Percentiles rank a stretch among this genome's conserved stretches.
These are phyloP conservation scores for Euptelea pleiosperma DNA, from an alignment of 164 flowering plant species.

Conservation along the genomic window DNA sequence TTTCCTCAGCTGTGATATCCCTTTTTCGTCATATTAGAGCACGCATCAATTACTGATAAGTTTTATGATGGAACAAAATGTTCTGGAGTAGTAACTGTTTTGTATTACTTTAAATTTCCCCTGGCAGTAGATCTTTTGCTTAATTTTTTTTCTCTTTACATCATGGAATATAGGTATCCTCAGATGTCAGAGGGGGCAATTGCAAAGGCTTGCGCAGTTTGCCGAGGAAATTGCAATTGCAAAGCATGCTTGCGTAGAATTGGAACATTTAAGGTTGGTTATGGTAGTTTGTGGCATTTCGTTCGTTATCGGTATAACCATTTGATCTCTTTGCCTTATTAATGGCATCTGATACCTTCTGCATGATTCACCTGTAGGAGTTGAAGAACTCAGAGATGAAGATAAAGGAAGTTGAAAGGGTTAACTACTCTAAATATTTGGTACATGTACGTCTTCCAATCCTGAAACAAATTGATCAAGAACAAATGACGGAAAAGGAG, in stretches of 20 bases:
- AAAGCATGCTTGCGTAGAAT: constrained; percentile 45
- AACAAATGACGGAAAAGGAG: constrained; percentile 42
- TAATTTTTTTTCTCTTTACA: neutral
- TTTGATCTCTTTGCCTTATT: neutral
- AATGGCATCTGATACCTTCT: neutral
- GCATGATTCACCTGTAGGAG: constrained; percentile 11
- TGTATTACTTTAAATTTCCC: no score
- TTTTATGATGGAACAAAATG: neutral
- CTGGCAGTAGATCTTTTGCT: no score
- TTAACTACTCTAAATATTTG: constrained; percentile 30
- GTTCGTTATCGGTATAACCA: neutral
- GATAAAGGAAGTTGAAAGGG: constrained; percentile 17
- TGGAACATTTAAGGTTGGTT: constrained; percentile 20
- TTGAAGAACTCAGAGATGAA: constrained; percentile 3
- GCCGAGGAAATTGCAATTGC: constrained; percentile 40
- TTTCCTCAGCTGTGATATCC: no score
- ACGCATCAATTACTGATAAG: neutral
- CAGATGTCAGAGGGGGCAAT: constrained; percentile 9
- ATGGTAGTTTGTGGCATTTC: neutral
- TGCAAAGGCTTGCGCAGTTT: constrained; percentile 20
- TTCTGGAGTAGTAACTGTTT: no score
- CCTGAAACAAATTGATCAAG: constrained; percentile 32
- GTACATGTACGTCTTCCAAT: constrained; percentile 41
- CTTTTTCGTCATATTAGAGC: no score
- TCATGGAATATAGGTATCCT: constrained; percentile 23